Percentiles rank a stretch among this genome's conserved stretches.
Evolutionary conservation across 192 early-diverging fungal species (phyloP).

Genomic region (Dissophora globulifera): DNA sequence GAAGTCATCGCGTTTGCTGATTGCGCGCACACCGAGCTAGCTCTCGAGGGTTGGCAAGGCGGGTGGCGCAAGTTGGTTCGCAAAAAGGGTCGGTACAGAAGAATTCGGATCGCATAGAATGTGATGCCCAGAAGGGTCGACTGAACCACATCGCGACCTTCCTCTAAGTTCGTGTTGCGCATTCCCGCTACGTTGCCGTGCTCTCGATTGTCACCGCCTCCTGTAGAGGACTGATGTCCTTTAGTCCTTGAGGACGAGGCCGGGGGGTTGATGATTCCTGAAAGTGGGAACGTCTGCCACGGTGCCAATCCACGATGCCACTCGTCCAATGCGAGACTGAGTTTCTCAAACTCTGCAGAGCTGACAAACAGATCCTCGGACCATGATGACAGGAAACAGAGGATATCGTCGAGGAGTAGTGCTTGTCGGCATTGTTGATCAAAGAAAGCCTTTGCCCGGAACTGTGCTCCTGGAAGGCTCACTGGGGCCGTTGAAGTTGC

Average conservation of each 20-base stretch:
- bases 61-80: slow-evolving; percentile 49
- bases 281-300: slow-evolving; percentile 46
- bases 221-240: background rate
- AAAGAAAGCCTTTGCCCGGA: slow-evolving; percentile 32
- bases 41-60: slow-evolving; percentile 36
- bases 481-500: background rate
- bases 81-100: slow-evolving; percentile 44
- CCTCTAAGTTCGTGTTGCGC: slow-evolving; percentile 15
- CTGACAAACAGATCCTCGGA: slow-evolving; percentile 45
- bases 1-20: slow-evolving; percentile 52
- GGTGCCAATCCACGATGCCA: slow-evolving; percentile 40
- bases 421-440: slow-evolving; percentile 51
- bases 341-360: slow-evolving; percentile 46
- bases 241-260: background rate
- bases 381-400: slow-evolving; percentile 44
- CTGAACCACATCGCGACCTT: slow-evolving; percentile 44
- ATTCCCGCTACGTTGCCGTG: too few relatives aligned
- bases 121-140: slow-evolving; percentile 36
- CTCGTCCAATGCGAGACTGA: slow-evolving; percentile 33
- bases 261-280: slow-evolving; percentile 12
- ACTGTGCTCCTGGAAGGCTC: slow-evolving; percentile 27
- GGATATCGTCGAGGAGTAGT: slow-evolving; percentile 37
- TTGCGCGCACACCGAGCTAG: slow-evolving; percentile 43
- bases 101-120: slow-evolving; percentile 41
- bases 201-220: background rate